Conservation (phyloP, 2,329 filamentous ascomycete species). For the Knufia petricola region DNA sequence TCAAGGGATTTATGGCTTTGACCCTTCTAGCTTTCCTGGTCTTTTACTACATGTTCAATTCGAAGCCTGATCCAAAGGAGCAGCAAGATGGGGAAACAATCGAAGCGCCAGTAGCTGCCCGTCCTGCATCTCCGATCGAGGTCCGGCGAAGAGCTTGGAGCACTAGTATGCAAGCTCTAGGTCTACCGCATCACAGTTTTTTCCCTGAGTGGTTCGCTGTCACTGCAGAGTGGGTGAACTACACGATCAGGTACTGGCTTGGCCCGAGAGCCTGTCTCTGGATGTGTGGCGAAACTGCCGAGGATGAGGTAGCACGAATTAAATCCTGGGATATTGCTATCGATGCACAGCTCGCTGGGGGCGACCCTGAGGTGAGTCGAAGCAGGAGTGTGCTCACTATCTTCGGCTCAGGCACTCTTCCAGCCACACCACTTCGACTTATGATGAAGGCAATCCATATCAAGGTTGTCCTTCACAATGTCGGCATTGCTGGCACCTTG, state of each 20-base stretch:
- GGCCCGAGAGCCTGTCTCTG: constrained; percentile 68
- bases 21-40: constrained; percentile 42
- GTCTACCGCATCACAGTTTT: constrained; percentile 80
- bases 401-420: constrained; percentile 77
- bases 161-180: constrained; percentile 83
- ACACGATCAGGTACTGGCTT: constrained; percentile 67
- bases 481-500: constrained; percentile 56
- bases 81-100: constrained; percentile 29
- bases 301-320: constrained; percentile 75
- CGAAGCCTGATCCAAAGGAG: constrained; percentile 45
- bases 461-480: constrained; percentile 76
- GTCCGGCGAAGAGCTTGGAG: constrained; percentile 85
- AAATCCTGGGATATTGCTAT: constrained; percentile 91
- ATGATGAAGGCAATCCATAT: constrained; percentile 92
- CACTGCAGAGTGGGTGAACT: constrained; percentile 68
- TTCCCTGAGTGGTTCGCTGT: constrained; percentile 76
- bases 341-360: constrained; percentile 84
- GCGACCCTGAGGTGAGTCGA: constrained; percentile 81
- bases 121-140: constrained; percentile 70
- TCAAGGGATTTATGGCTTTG: constrained; percentile 25
- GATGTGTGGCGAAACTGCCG: constrained; percentile 68
- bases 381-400: constrained; percentile 77
- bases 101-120: constrained; percentile 39
- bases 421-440: constrained; percentile 68
- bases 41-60: constrained; percentile 46